Base-by-base conservation (phyloP, 257 asterid genomes). In the Linderniella brevidens region DNA sequence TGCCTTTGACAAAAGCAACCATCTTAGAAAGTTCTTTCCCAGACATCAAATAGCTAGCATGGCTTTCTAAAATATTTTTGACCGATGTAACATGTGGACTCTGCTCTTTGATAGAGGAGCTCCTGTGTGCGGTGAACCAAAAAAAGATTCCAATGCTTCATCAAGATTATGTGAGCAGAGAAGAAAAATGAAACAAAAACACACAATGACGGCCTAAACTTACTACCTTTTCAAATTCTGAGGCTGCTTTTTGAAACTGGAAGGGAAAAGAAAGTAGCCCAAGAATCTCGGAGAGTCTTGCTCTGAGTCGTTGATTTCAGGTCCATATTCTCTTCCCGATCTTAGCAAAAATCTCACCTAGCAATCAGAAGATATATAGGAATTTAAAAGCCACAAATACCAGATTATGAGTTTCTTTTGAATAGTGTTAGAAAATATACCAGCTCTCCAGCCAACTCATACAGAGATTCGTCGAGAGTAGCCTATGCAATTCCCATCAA, bases 361-460 rank as follows among this genome's bases (percentile, higher is more conserved):
- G 56, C 53, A 58, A 57, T 49, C 58, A 56, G 46, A 55, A 17
- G 46, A 37, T 43, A 52, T 40, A 61, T 20, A 5, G 54, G 52
- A 39, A 48, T 49, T 7, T 29, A 36, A 54, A 46, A 41, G 7
- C 25, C 32, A 38, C 50, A 50, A 41, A 49, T 57, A 46, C 50
- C 16, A 19, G 59, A 44, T n/a, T 37, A 57, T 55, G 58, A 2
- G 15, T 10, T 10, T 10, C 13, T 10, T 13, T 39, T 10, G 43
- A 39, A 39, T 39, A 39, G 13, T 2, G 9, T 39, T 39, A 13
- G 19, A 46, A 11, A 17, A 44, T 73, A 40, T 75, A 90, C 99
- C 96, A 90, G 93, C 76, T 90, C 99, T 69, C 99, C 99, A 64
- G 93, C 99, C 40, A 90, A 71, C 66, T 90, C 99, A 48, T 90